A percentile compares a stretch with the other conserved stretches of the same genome.
These are phyloP conservation scores for Trichoderma oligosporum DNA, from an alignment of 2,329 filamentous ascomycete species.

Conservation along the genomic window DNA sequence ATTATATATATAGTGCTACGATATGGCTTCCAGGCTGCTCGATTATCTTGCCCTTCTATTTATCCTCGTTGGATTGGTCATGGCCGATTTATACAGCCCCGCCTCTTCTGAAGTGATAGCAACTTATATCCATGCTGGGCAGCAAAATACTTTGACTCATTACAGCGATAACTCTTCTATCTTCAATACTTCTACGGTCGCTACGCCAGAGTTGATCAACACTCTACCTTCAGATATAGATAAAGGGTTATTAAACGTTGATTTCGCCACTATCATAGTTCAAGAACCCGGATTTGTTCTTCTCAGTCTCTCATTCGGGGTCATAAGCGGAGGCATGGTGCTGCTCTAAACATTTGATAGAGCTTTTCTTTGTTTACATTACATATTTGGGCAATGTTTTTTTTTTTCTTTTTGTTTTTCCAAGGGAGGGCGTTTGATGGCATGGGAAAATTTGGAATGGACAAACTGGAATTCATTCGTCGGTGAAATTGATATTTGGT, in stretches of 20 bases:
- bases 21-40: slow-evolving; percentile 11
- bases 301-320: slow-evolving; percentile 26
- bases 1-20: background rate
- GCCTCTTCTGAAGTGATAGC: background rate
- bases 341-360: slow-evolving; percentile 14
- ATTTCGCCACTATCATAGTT: slow-evolving; percentile 22
- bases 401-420: background rate
- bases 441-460: background rate
- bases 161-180: slow-evolving; percentile 47
- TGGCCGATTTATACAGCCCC: slow-evolving; percentile 1
- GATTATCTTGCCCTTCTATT: slow-evolving; percentile 2
- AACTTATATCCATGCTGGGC: background rate
- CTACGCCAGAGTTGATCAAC: background rate
- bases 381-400: background rate
- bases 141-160: slow-evolving; percentile 34
- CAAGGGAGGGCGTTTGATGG: background rate
- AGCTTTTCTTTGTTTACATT: background rate
- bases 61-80: slow-evolving; percentile 11
- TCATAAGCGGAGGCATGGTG: slow-evolving; percentile 27
- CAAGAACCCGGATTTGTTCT: slow-evolving; percentile 25
- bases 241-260: slow-evolving; percentile 14
- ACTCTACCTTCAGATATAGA: background rate
- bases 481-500: background rate
- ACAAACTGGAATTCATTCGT: background rate
- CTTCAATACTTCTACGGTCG: background rate